phyloP scores from a whole-genome alignment of 306 rosid species.

The Rosa multiflora region DNA sequence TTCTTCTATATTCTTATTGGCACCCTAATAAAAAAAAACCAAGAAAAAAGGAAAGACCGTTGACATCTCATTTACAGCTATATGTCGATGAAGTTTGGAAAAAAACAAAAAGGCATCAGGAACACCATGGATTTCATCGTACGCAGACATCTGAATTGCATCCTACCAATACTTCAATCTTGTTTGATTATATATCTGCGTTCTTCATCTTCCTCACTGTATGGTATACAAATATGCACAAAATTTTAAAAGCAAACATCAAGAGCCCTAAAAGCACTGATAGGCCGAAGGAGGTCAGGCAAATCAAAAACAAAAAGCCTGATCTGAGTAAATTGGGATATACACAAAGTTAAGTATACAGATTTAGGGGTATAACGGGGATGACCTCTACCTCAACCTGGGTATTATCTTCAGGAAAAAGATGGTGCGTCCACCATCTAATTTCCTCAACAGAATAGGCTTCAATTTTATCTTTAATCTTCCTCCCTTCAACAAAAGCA shows the following conservation, averaged over 20 bases:
- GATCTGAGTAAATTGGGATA: conserved; percentile 29
- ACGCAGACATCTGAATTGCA: background rate
- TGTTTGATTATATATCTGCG: background rate
- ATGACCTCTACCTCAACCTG: background rate
- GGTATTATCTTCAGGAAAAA: background rate
- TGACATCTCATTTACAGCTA: background rate
- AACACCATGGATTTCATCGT: background rate
- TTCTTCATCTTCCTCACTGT: background rate
- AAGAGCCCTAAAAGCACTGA: background rate
- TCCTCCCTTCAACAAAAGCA: too few species aligned
- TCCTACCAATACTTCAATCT: background rate
- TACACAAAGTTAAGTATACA: conserved; percentile 36
- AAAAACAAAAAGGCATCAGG: background rate
- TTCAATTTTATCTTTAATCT: conserved; percentile 7
- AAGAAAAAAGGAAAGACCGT: background rate
- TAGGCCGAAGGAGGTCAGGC: conserved; percentile 38
- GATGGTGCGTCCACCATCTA: background rate
- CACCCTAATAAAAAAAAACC: too few species aligned
- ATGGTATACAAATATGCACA: conserved; percentile 13
- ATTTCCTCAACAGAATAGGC: conserved; percentile 5
- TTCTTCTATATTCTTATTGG: background rate
- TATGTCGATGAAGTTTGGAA: background rate
- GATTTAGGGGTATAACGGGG: conserved; percentile 20
- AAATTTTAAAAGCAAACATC: background rate
- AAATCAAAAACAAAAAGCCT: conserved; percentile 43